phyloP scores from a whole-genome alignment of 805 yeast species.

The Scheffersomyces stipitis region DNA sequence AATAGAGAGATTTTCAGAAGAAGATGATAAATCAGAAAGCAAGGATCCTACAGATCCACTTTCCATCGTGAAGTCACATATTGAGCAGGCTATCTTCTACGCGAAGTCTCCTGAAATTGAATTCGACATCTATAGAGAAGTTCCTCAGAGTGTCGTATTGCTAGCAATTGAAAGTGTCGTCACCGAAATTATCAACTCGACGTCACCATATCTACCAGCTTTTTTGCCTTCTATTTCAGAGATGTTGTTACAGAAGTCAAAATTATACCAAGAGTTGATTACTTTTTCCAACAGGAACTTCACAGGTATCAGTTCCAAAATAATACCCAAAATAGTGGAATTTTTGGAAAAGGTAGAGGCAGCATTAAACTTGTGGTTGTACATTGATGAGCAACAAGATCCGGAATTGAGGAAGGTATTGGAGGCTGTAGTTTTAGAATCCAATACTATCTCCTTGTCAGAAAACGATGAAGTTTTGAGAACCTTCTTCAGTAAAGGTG shows the following conservation, averaged over 20 bases:
- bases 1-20: slow-evolving; percentile 47
- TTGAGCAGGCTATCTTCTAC: slow-evolving; percentile 82
- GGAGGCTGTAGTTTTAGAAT: slow-evolving; percentile 7
- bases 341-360: slow-evolving; percentile 41
- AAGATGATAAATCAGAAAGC: slow-evolving; percentile 13
- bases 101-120: slow-evolving; percentile 47
- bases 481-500: slow-evolving; percentile 24
- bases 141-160: slow-evolving; percentile 13
- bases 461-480: slow-evolving; percentile 21
- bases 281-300: slow-evolving; percentile 49
- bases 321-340: slow-evolving; percentile 36
- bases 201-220: slow-evolving; percentile 57
- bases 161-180: slow-evolving; percentile 49
- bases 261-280: slow-evolving; percentile 45
- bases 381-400: slow-evolving; percentile 7
- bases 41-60: slow-evolving; percentile 19
- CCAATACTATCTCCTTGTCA: slow-evolving; percentile 4
- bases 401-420: slow-evolving; percentile 11
- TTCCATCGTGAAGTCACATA: slow-evolving; percentile 61
- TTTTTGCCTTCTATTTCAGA: slow-evolving; percentile 49
- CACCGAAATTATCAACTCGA: slow-evolving; percentile 56
- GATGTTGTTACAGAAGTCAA: slow-evolving; percentile 51
- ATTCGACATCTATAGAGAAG: slow-evolving; percentile 46
- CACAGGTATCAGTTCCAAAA: slow-evolving; percentile 28
- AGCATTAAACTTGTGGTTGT: slow-evolving; percentile 44